Base-by-base conservation (phyloP, 495 filamentous ascomycete genomes). In the Aspergillus olivimuriae region DNA sequence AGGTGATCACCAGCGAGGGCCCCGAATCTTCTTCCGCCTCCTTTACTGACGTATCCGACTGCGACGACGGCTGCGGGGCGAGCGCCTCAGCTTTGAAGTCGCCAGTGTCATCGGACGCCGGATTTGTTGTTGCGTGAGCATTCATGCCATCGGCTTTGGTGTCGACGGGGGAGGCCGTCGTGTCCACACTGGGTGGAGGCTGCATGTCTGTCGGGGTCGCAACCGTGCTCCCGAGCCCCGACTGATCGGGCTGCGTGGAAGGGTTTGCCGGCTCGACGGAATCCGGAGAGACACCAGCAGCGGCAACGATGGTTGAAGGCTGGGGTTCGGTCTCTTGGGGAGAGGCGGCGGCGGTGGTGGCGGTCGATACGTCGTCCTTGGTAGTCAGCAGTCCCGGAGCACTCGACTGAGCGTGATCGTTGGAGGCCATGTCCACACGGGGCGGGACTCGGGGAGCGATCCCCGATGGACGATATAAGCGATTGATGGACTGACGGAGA, bases 1-100 rank as follows among this genome's bases (percentile, higher is more conserved):
- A 68, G 15, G 85, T 94, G 51, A 95, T 82, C 26, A 63, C 50
- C 41, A 77, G 48, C 17, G 65, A 63, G 9, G 72, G 69, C 6
- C 74, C 72, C 18, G 57, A 47, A 39, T 69, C 60, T 56, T 74
- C 61, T 15, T n/a, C n/a, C n/a, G 57, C 54, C 49, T 74, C 65
- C 49, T 75, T 68, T 48, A 47, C 54, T 20, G 53, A 48, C n/a
- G 43, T 60, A 17, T 62, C 71, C 16, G 26, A 72, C 49, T 58
- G 62, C 19, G 48, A 45, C 35, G 56, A 53, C 10, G 54, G 41
- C 19, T 66, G 60, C 4, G 53, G 51, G 10, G 36, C 55, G 2
- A 53, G 14, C 44, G 55, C 38, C 17, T 52, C 44, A 8, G 49
- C 18, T 33, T 71, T 69, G 7, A 60, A 55, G 49, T 69, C 67